Evolutionary conservation across 805 yeast species (phyloP), one percentile per base, ranked within the genome.

Genomic region (Zygosaccharomyces bisporus): DNA sequence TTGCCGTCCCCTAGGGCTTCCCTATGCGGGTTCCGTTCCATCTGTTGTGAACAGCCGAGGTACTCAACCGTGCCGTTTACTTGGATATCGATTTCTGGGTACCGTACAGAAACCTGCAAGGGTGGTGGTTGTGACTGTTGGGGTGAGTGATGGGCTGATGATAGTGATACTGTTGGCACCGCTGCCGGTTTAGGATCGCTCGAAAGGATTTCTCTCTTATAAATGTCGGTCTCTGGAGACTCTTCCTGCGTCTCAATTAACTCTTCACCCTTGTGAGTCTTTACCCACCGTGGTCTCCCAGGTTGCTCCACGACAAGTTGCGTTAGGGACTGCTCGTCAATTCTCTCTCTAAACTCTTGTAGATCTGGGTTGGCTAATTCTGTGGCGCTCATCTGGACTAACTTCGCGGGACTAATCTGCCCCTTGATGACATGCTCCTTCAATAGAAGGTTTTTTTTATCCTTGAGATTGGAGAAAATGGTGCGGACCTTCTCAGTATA

Each of bases 191-290:
- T 35, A 17, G 41, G 39, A 13, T 47, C 45, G n/a, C 33, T 24
- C n/a, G 45, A 46, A 16, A 57, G 40, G 27, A 45, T 53, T 40
- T 53, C 57, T 17, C 55, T 52, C 18, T 65, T 61, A 49, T 60
- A 63, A 27, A 67, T 56, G 44, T 67, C 70, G 31, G 54, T 52
- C 31, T 52, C 56, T 2, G 53, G 55, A 18, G 45, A 38, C 29
- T 60, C 62, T 38, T 72, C 76, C 18, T 72, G 77, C 33, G 64
- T 69, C 44, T 84, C 95, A 4, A 86, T 73, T n/a, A 85, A 62
- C 57, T 85, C 90, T 49, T 89, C 95, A 19, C 96, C 96, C 61
- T 84, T 86, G 61, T 88, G 95, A 3, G 96, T 86, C 55, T 88
- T 74, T 53, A 87, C 73, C 52, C 86, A 78, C 35, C 81, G 74